Evolutionary conservation across 305 asterid species (phyloP), one percentile per base, ranked within the genome.

Genomic region (Fraxinus xanthoxyloides): DNA sequence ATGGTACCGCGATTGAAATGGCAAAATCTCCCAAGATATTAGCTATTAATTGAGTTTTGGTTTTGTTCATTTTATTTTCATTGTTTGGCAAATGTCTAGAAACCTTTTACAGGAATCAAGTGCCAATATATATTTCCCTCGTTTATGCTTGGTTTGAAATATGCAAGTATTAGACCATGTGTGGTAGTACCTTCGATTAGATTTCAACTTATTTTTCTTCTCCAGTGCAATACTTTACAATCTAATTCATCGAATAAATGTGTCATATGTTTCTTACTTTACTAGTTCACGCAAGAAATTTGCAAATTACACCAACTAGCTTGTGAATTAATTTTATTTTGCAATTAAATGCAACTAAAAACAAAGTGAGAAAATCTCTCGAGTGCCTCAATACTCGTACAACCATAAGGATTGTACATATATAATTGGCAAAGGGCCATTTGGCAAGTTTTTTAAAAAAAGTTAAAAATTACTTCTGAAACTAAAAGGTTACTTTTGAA

Each of bases 1-100:
- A 82, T 69, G 61, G n/a, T 30, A 80, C 48, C 40, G 36, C 23
- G 76, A 51, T 54, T 75, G 75, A 82, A 30, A 48, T 35, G 54
- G 63, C 9, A 13, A 78, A 36, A 2, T 56, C 81, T 24, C 61
- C 70, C 15, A 24, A 30, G n/a, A 38, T n/a, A 61, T 36, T 48
- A 63, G 72, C 72, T 9, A 61, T 19, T 23, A 63, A 63, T 80
- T 51, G 75, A 21, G 2, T 7, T 13, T 46, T 46, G 56, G 19
- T 46, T 13, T 46, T 3, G 56, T 46, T 46, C 56, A 46, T 46
- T 46, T 46, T 13, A 15, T 46, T 46, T 46, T 46, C 56, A 3
- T 13, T 13, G 56, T 13, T 46, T 46, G 5, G 56, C 4, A 3
- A 13, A 46, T 46, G 54, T 40, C 51, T 43, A 43, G 51, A 43